A percentile compares a stretch with the other conserved stretches of the same genome.
phyloP scores from a whole-genome alignment of 768 basidiomycete species.

The Tulasnella calospora region DNA sequence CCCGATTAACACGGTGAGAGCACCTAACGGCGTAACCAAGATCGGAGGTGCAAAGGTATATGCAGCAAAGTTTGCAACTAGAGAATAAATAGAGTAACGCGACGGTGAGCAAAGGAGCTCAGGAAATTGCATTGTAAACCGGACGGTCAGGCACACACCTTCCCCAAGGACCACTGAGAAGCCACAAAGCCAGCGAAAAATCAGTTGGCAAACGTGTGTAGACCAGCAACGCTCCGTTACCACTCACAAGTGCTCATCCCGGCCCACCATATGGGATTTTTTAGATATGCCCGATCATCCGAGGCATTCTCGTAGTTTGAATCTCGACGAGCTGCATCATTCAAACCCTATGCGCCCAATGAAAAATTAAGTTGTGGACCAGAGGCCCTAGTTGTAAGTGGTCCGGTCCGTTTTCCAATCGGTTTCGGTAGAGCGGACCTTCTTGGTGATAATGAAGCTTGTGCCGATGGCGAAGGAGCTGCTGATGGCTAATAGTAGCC shows the following conservation, averaged over 20 bases:
- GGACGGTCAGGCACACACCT: constrained; percentile 46
- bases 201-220: not conserved
- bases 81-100: not conserved
- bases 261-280: constrained; percentile 95
- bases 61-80: constrained; percentile 73
- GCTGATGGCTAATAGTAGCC: constrained; percentile 79
- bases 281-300: constrained; percentile 79
- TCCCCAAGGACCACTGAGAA: constrained; percentile 83
- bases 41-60: constrained; percentile 98
- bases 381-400: not conserved
- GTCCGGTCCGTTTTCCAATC: not conserved
- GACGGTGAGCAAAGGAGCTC: not conserved
- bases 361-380: not conserved
- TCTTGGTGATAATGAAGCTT: constrained; percentile 99
- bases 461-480: constrained; percentile 85
- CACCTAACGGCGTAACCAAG: constrained; percentile 96
- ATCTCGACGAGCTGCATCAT: constrained; percentile 65
- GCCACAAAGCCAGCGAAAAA: constrained; percentile 13
- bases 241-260: constrained; percentile 83
- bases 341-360: constrained; percentile 65
- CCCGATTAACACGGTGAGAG: constrained; percentile 94
- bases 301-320: constrained; percentile 55
- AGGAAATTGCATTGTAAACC: not conserved
- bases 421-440: constrained; percentile 49
- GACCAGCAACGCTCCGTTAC: not conserved